These are phyloP conservation scores for Thymus quinquecostatus DNA, from an alignment of 257 asterid species.

Conservation along the genomic window DNA sequence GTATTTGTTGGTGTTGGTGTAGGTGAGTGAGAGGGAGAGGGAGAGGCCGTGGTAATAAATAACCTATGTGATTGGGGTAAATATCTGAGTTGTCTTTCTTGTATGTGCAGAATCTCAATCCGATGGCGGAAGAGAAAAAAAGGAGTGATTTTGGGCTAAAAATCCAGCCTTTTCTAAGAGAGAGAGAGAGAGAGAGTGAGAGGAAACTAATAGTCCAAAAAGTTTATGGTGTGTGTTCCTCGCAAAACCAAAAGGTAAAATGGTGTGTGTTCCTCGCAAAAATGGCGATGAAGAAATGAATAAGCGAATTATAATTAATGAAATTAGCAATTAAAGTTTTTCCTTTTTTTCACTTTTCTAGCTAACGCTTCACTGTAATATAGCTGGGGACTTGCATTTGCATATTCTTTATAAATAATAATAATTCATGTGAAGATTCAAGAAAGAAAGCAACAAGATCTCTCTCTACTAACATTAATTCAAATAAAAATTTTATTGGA, in stretches of 20 bases:
- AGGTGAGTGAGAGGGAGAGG: too few relatives aligned
- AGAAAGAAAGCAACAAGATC: slow-evolving; percentile 7
- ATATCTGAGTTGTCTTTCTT: too few relatives aligned
- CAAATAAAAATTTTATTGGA: neutral
- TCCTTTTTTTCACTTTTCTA: slow-evolving; percentile 32
- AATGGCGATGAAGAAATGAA: neutral
- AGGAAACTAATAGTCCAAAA: slow-evolving; percentile 31
- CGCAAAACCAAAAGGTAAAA: neutral
- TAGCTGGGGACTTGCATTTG: slow-evolving; percentile 47
- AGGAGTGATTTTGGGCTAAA: slow-evolving; percentile 37
- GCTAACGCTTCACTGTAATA: slow-evolving; percentile 54
- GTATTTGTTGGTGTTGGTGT: too few relatives aligned
- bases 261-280: neutral
- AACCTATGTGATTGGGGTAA: too few relatives aligned
- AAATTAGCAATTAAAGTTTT: neutral
- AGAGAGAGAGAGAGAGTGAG: neutral
- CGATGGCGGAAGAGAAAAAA: slow-evolving; percentile 32
- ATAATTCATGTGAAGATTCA: slow-evolving; percentile 19
- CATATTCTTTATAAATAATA: neutral
- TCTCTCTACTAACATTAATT: slow-evolving; percentile 23
- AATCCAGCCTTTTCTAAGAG: slow-evolving; percentile 37
- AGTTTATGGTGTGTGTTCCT: slow-evolving; percentile 29
- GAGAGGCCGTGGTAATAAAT: too few relatives aligned
- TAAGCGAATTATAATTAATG: neutral
- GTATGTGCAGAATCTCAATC: slow-evolving; percentile 1